Evolutionary conservation across 2,329 filamentous ascomycete species (phyloP), one percentile per base, ranked within the genome.

Genomic region (Lachnellula arida): DNA sequence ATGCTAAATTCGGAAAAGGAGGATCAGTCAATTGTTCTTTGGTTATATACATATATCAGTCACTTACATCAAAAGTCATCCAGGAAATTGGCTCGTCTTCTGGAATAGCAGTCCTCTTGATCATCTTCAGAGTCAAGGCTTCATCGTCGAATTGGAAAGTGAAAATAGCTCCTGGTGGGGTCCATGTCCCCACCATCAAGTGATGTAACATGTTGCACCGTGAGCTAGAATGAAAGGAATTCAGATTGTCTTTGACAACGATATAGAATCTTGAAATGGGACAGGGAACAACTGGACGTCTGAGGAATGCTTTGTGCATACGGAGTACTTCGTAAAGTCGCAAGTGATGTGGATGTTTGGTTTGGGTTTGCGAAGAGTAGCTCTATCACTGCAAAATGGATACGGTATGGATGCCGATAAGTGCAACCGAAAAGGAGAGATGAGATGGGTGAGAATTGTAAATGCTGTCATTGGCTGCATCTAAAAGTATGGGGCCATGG

Each of bases 101-200:
- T 4, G 89, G 87, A 55, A 95, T 94, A 56, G 85, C 83, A 1
- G 89, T 94, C 65, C 87, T 85, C 76, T 93, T 91, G 68, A 95
- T 75, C 67, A 94, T 74, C 63, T 86, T 81, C 58, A 95, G 74
- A 6, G 85, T 86, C 62, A 91, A 76, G 40, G 82, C 84, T 73
- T 92, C 88, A 64, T 93, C 89, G 74, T 96, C 89, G 70, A 96
- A 96, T 58, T 86, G 83, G 58, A 96, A 87, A 0, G 90, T 95
- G 74, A 94, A 94, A 68, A 96, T 94, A 71, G 90, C 89, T 47
- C 90, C 91, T 54, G 91, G 91, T 56, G 88, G 88, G 59, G 89
- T 93, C 90, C 91, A 96, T 54, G 91, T 96, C 60, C 91, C 91
- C 68, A 93, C 85, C 88, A 96, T 94, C 70, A 96, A 79, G 76